Evolutionary conservation across 129 eudicot genomes (phyloP).

Genomic region (Pittosporum tobira): DNA sequence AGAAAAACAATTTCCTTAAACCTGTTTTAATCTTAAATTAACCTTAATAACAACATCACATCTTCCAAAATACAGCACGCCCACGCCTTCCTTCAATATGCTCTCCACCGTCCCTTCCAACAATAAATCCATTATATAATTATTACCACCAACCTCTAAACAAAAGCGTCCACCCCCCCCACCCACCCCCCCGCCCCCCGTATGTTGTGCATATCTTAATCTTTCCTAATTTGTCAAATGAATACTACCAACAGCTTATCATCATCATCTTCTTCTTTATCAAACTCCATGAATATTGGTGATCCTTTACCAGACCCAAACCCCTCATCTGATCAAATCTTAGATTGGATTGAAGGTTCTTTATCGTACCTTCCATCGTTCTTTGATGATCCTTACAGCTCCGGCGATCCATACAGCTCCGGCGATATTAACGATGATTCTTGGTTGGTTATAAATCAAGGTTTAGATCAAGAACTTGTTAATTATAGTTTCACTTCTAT

Average conservation of each 20-base stretch:
- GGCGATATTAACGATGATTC: slow-evolving; percentile 33
- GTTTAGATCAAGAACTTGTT: slow-evolving; percentile 37
- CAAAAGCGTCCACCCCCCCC: slow-evolving; percentile 5
- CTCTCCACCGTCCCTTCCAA: slow-evolving; percentile 29
- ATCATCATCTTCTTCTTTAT: slow-evolving; percentile 14
- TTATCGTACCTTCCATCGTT: slow-evolving; percentile 44
- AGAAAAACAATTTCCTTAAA: background rate
- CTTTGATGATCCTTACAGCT: slow-evolving; percentile 48
- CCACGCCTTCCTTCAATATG: slow-evolving; percentile 31
- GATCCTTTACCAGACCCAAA: slow-evolving; percentile 45
- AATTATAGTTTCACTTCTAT: slow-evolving; percentile 25
- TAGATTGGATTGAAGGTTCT: slow-evolving; percentile 55
- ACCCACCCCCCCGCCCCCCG: slow-evolving; percentile 1
- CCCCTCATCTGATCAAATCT: slow-evolving; percentile 34
- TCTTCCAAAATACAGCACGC: slow-evolving; percentile 72
- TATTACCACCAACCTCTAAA: slow-evolving; percentile 11
- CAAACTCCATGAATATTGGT: slow-evolving; percentile 30
- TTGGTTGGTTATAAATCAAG: slow-evolving; percentile 47
- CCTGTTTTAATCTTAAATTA: background rate
- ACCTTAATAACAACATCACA: slow-evolving; percentile 30
- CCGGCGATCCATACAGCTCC: slow-evolving; percentile 39
- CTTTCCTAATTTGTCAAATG: slow-evolving; percentile 1
- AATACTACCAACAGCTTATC: background rate
- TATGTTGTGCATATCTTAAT: slow-evolving; percentile 6
- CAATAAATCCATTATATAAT: slow-evolving; percentile 20